Evolutionary conservation across 1,284 basidiomycete species (phyloP).

Genomic region (Moniliophthora roreri): DNA sequence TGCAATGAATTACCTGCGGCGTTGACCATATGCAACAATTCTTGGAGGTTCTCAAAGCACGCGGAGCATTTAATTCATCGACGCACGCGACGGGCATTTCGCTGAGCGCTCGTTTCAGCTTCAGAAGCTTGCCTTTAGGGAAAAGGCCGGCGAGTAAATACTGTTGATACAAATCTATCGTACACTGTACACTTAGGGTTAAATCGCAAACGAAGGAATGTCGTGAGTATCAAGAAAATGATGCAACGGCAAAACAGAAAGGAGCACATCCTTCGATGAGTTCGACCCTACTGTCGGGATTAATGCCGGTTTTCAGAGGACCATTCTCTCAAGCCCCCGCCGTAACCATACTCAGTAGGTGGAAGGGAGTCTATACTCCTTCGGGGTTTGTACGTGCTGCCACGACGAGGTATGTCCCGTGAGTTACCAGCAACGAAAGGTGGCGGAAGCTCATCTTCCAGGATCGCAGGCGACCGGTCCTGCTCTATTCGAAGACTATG

Average conservation of each 20-base stretch:
- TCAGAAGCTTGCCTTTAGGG: too few species aligned
- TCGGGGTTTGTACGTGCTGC: slow-evolving; percentile 37
- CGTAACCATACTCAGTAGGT: slow-evolving; percentile 7
- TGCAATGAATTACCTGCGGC: too few species aligned
- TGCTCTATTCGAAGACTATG: not conserved
- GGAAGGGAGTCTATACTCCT: slow-evolving; percentile 29
- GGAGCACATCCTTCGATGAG: not conserved
- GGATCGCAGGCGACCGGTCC: not conserved
- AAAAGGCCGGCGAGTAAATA: too few species aligned
- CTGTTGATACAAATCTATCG: too few species aligned
- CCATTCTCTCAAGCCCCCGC: not conserved
- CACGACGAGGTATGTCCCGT: slow-evolving; percentile 42
- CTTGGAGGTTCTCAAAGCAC: too few species aligned
- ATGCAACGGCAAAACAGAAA: not conserved
- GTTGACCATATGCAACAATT: too few species aligned
- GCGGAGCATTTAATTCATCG: too few species aligned
- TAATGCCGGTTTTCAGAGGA: not conserved
- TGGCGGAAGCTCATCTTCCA: not conserved
- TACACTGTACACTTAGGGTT: too few species aligned
- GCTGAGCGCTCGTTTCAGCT: too few species aligned
- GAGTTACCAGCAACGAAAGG: slow-evolving; percentile 22
- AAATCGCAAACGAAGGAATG: too few species aligned
- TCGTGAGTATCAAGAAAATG: too few species aligned
- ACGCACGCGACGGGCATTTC: too few species aligned
- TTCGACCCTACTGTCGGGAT: not conserved